Percentiles rank a stretch among this genome's conserved stretches.
phyloP scores from a whole-genome alignment of 495 filamentous ascomycete genomes.

The Aspergillus homomorphus region DNA sequence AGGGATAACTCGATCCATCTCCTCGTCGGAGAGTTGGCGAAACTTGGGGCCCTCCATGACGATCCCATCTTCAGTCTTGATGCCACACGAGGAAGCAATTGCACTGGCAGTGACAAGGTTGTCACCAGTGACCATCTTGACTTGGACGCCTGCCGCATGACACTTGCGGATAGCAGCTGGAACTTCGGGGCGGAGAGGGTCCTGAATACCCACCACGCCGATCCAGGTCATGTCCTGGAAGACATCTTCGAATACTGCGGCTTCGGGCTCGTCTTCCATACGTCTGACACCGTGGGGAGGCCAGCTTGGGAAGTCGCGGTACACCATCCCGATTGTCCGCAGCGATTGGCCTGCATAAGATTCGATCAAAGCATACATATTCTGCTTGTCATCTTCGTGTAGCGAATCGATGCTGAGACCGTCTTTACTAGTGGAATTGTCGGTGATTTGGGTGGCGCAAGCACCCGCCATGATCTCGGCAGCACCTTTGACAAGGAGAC shows the following conservation, averaged over 20 bases:
- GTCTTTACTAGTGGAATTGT: conserved; percentile 25
- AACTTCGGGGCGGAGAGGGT: conserved; percentile 69
- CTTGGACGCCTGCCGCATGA: conserved; percentile 73
- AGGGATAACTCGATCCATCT: conserved; percentile 72
- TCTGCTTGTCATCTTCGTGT: conserved; percentile 26
- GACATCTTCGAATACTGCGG: conserved; percentile 55
- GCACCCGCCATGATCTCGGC: conserved; percentile 61
- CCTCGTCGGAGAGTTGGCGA: conserved; percentile 65
- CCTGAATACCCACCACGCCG: conserved; percentile 64
- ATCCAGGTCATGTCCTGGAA: conserved; percentile 61
- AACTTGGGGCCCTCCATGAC: conserved; percentile 85
- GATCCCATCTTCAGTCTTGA: conserved; percentile 67
- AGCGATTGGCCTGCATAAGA: conserved; percentile 58
- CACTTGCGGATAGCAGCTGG: conserved; percentile 70
- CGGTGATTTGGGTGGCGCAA: conserved; percentile 39
- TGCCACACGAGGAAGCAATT: conserved; percentile 81
- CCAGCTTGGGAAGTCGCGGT: conserved; percentile 65
- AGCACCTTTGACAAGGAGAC: conserved; percentile 67
- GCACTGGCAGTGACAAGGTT: conserved; percentile 78
- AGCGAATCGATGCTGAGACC: conserved; percentile 37
- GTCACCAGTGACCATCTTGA: conserved; percentile 89
- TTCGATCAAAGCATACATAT: conserved; percentile 44
- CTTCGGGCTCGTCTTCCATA: conserved; percentile 47
- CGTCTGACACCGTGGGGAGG: conserved; percentile 48
- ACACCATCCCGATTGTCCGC: conserved; percentile 61